A percentile compares a stretch with the other conserved stretches of the same genome.
These are phyloP conservation scores for Diplogelasinospora grovesii DNA, from an alignment of 495 filamentous ascomycete genomes.

Conservation along the genomic window DNA sequence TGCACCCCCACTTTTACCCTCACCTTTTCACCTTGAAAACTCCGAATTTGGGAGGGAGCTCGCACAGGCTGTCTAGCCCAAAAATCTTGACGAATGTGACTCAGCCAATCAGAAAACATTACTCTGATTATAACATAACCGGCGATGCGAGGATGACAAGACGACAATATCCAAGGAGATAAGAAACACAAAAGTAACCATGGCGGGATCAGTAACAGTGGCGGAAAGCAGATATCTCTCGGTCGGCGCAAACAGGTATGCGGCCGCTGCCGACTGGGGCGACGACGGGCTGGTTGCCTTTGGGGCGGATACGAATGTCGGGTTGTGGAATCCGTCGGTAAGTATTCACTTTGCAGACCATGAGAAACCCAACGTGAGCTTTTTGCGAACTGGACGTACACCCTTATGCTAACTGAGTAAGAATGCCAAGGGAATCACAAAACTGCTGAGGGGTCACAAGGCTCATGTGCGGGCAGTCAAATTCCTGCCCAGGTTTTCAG, in stretches of 20 bases:
- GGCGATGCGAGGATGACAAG: background rate
- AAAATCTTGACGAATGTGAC: background rate
- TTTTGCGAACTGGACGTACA: background rate
- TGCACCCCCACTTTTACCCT: no score
- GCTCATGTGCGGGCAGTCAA: slow-evolving; percentile 78
- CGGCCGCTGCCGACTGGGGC: slow-evolving; percentile 88
- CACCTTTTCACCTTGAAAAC: no score
- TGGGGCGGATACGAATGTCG: slow-evolving; percentile 82
- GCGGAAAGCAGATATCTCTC: slow-evolving; percentile 59
- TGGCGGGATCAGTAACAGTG: slow-evolving; percentile 11
- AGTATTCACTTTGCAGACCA: slow-evolving; percentile 18
- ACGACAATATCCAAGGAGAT: background rate
- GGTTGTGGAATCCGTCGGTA: slow-evolving; percentile 82
- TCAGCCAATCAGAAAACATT: background rate
- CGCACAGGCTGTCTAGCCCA: no score
- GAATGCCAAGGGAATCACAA: slow-evolving; percentile 57
- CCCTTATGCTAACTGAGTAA: slow-evolving; percentile 11
- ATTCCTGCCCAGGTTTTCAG: slow-evolving; percentile 56
- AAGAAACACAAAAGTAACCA: slow-evolving; percentile 3
- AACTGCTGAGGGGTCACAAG: slow-evolving; percentile 72
- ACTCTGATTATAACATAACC: no score
- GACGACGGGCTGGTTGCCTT: slow-evolving; percentile 69
- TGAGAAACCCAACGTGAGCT: background rate
- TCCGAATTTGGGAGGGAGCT: no score
- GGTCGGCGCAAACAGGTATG: slow-evolving; percentile 83